Evolutionary conservation across 2,329 filamentous ascomycete genomes (phyloP).

Genomic region (Microascus cirrosus): DNA sequence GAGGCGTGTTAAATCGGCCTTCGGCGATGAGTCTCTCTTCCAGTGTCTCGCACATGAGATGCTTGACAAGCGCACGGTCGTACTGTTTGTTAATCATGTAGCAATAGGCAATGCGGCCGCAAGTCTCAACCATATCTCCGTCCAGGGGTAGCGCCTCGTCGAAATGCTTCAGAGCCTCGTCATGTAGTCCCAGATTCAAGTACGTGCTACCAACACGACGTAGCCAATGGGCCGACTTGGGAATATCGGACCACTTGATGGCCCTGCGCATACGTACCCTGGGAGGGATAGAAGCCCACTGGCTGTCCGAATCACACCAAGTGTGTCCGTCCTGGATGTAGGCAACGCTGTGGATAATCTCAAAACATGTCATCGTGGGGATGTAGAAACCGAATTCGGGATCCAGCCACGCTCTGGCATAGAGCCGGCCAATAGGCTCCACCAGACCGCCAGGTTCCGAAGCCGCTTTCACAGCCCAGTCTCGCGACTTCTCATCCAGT

Average conservation of each 20-base stretch:
- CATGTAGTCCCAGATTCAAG: slow-evolving; percentile 21
- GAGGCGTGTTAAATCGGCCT: slow-evolving; percentile 11
- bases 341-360: slow-evolving; percentile 28
- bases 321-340: slow-evolving; percentile 24
- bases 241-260: slow-evolving; percentile 22
- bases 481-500: slow-evolving; percentile 15
- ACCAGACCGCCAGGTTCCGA: slow-evolving; percentile 18
- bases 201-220: slow-evolving; percentile 27
- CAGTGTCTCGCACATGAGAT: slow-evolving; percentile 22
- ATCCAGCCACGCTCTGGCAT: slow-evolving; percentile 25
- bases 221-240: slow-evolving; percentile 23
- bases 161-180: slow-evolving; percentile 22
- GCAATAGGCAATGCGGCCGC: slow-evolving; percentile 28
- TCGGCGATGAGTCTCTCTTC: slow-evolving; percentile 18
- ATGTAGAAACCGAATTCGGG: slow-evolving; percentile 21
- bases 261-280: slow-evolving; percentile 22
- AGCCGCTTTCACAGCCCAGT: slow-evolving; percentile 17
- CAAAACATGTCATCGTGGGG: slow-evolving; percentile 28
- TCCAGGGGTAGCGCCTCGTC: slow-evolving; percentile 23
- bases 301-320: slow-evolving; percentile 21
- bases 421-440: slow-evolving; percentile 24
- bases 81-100: slow-evolving; percentile 22
- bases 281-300: slow-evolving; percentile 23
- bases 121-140: slow-evolving; percentile 24
- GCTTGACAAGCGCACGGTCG: slow-evolving; percentile 20